Conservation (phyloP, 179 eudicot species). For the Gypsophila paniculata region DNA sequence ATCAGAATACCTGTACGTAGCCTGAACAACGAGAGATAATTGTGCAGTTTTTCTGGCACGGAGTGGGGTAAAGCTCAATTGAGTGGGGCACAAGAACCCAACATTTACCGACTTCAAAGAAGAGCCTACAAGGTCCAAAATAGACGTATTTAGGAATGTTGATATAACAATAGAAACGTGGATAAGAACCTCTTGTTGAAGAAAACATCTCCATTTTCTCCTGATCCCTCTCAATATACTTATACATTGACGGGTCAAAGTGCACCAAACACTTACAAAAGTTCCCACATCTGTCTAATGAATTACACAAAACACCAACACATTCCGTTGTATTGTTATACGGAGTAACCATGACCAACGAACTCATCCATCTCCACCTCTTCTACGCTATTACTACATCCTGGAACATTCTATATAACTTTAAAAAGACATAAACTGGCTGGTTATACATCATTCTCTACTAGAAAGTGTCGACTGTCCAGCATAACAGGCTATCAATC, state of each 20-base stretch:
- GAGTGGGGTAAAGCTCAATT: conserved; percentile 31
- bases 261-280: background rate
- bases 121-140: conserved; percentile 30
- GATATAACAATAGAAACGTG: background rate
- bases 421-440: background rate
- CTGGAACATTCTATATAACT: background rate
- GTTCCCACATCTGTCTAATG: background rate
- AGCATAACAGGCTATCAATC: background rate
- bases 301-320: background rate
- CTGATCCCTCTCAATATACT: background rate
- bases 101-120: conserved; percentile 35
- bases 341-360: background rate
- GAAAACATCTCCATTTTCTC: too few relatives aligned
- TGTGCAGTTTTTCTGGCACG: conserved; percentile 26
- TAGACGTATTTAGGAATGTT: conserved; percentile 3
- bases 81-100: conserved; percentile 33
- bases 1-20: conserved; percentile 53
- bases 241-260: background rate
- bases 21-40: conserved; percentile 50
- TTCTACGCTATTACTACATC: background rate
- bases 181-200: background rate
- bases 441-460: background rate
- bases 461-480: background rate
- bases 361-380: background rate
- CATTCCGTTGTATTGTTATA: background rate